Evolutionary conservation across 352 stramenopile genomes (phyloP), one percentile per base, ranked within the genome.

Genomic region (Plasmopara halstedii): DNA sequence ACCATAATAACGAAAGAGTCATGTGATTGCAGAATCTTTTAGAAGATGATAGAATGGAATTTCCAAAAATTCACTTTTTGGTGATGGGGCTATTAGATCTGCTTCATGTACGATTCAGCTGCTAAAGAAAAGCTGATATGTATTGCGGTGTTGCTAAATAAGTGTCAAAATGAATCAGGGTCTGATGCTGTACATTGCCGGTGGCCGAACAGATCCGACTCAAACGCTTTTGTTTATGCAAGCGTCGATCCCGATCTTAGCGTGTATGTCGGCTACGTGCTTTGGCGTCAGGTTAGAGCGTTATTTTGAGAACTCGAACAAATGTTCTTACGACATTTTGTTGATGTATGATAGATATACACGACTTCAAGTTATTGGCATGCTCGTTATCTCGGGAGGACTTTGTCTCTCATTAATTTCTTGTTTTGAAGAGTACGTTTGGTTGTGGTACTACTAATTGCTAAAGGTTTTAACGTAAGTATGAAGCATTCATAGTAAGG

Each of bases 41-140:
- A 32, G 80, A 92, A 57, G 79, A 94, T 34, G 80, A 94, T 34
- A 65, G 83, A 14, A 85, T 69, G 50, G 79, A 92, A 27, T 92
- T 92, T 55, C 76, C 83, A 0, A 94, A 94, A 54, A 67, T 86
- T 26, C 76, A 90, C 51, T 94, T 94, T 51, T 85, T 91, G 15
- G 52, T 84, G 47, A 94, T 94, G 83, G 80, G 74, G 2, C 64
- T 92, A 40, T 65, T 94, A 33, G 83, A 94, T 21, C 58, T 92
- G 13, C 38, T 82, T 40, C 80, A 94, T 22, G 83, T 91, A 66
- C 49, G 64, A 45, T 50, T 19, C n/a, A 15, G 7, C 18, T 22
- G 6, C 23, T 20, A 34, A 10, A n/a, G 7, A 6, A 29, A 29
- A 29, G 3, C 25, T 29, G 7, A 10, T 10, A 29, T 29, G 25